Base-by-base conservation (phyloP, 2,329 filamentous ascomycete species). In the Fusarium lyarnte region DNA sequence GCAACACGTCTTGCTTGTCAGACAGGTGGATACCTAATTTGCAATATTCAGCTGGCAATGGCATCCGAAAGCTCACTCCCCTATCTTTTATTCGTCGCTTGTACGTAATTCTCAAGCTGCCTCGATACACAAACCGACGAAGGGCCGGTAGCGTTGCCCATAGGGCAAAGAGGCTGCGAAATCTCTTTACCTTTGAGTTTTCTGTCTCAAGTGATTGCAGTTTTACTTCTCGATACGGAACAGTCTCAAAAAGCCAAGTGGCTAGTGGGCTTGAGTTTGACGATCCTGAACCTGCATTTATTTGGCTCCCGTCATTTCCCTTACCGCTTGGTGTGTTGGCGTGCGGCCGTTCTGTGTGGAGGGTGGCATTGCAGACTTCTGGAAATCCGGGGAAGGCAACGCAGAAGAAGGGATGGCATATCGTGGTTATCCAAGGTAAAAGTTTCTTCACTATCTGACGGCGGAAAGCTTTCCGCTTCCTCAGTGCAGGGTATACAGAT, bases 331-430 rank as follows among this genome's bases (percentile, higher is more conserved):
- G 57, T 57, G 39, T 47, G 39, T 47, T 47, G 53, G 39, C 66
- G 70, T 66, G 66, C 69, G 66, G 57, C 58, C 61, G 12, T 73
- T 66, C 39, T 42, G 60, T 39, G 55, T 60, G 66, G 70, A 70
- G 70, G 70, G 70, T 73, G 70, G 52, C 70, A 73, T 70, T 73
- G 70, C 70, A 73, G 57, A 49, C 54, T 73, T 73, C 70, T 73
- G 70, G 70, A 73, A 73, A 73, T 70, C 70, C 45, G 70, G 70
- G 70, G 70, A 73, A 70, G 21, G n/a, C 54, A 38, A 33, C 39
- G 27, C 42, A 65, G 19, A 58, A 49, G 43, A 43, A 38, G 23
- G 33, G 23, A 58, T 41, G 54, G 45, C 41, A 33, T n/a, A 38
- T 41, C 46, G 42, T 54, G 66, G 57, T 36, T 69, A 54, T 29